Conservation (phyloP, 768 basidiomycete genomes). For the Sarcomyxa edulis region DNA sequence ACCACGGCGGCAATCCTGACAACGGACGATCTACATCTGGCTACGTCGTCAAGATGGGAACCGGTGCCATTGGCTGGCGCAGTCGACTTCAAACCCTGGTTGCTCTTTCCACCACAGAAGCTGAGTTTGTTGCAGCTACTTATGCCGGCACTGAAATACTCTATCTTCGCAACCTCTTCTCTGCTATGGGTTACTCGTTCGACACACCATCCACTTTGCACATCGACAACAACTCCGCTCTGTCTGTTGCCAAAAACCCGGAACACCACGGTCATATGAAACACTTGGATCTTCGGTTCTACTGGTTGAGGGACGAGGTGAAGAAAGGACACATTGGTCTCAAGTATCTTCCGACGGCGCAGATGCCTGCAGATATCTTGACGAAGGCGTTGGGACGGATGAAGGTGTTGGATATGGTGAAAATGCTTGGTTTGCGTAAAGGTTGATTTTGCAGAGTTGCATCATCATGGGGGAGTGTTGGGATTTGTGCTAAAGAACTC, state of each 20-base stretch:
- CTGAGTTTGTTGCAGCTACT: slow-evolving; percentile 31
- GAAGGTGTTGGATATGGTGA: slow-evolving; percentile 4
- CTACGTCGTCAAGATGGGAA: slow-evolving; percentile 27
- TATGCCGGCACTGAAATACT: slow-evolving; percentile 24
- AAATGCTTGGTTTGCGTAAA: too few species aligned
- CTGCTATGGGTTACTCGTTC: slow-evolving; percentile 16
- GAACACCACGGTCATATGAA: slow-evolving; percentile 27
- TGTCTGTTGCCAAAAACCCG: slow-evolving; percentile 27
- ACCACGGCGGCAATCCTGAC: slow-evolving; percentile 22
- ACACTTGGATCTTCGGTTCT: slow-evolving; percentile 20
- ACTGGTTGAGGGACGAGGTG: slow-evolving; percentile 18
- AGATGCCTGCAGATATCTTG: slow-evolving; percentile 19
- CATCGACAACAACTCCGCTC: slow-evolving; percentile 31
- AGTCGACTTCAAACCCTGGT: slow-evolving; percentile 32
- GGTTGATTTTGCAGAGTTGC: too few species aligned
- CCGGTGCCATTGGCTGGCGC: slow-evolving; percentile 30
- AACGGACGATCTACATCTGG: slow-evolving; percentile 30
- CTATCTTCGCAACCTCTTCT: slow-evolving; percentile 24
- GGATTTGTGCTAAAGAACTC: too few species aligned
- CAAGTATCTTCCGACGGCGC: slow-evolving; percentile 10
- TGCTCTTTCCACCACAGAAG: slow-evolving; percentile 31
- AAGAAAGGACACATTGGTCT: slow-evolving; percentile 9
- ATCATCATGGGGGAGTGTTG: too few species aligned
- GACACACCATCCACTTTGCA: slow-evolving; percentile 17
- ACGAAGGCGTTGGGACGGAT: slow-evolving; percentile 16